phyloP scores from a whole-genome alignment of 2,329 filamentous ascomycete genomes.

The Chlorencoelia australis region DNA sequence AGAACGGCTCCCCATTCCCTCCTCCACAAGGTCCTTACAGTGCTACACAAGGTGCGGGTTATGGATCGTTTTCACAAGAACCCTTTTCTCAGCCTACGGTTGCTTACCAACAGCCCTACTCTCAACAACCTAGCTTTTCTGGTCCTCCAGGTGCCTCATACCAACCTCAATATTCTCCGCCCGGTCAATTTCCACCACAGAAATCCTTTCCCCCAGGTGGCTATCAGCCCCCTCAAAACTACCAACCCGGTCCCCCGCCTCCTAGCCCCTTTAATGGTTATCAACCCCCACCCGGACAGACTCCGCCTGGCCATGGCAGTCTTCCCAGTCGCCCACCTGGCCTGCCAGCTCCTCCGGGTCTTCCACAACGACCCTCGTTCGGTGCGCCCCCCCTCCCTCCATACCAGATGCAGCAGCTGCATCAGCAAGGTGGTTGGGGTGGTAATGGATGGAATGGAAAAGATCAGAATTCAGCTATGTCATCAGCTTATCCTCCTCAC shows the following conservation, averaged over 20 bases:
- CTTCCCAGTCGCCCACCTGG: slow-evolving; percentile 41
- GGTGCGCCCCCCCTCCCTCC: slow-evolving; percentile 40
- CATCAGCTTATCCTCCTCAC: slow-evolving; percentile 29
- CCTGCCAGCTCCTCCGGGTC: slow-evolving; percentile 43
- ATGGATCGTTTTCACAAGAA: slow-evolving; percentile 28
- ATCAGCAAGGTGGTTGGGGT: slow-evolving; percentile 30
- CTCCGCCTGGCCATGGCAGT: slow-evolving; percentile 29
- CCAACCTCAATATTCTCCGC: slow-evolving; percentile 26
- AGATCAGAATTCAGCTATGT: slow-evolving; percentile 30
- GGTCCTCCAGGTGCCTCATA: slow-evolving; percentile 25
- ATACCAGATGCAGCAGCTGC: slow-evolving; percentile 42
- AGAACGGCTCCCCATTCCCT: slow-evolving; percentile 27
- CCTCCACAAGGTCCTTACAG: slow-evolving; percentile 21
- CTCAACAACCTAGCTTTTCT: slow-evolving; percentile 28
- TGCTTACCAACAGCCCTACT: slow-evolving; percentile 33
- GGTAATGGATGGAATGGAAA: slow-evolving; percentile 28
- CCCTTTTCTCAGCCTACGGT: slow-evolving; percentile 28
- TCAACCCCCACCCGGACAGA: slow-evolving; percentile 32
- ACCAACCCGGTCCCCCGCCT: slow-evolving; percentile 23
- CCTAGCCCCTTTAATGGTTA: slow-evolving; percentile 33
- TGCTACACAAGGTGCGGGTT: slow-evolving; percentile 24
- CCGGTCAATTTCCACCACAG: slow-evolving; percentile 25
- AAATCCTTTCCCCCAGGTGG: slow-evolving; percentile 25
- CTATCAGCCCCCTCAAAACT: slow-evolving; percentile 21
- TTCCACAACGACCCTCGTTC: slow-evolving; percentile 51